These are phyloP conservation scores for Hypomyces rosellus DNA, from an alignment of 2,329 filamentous ascomycete genomes.

Conservation along the genomic window DNA sequence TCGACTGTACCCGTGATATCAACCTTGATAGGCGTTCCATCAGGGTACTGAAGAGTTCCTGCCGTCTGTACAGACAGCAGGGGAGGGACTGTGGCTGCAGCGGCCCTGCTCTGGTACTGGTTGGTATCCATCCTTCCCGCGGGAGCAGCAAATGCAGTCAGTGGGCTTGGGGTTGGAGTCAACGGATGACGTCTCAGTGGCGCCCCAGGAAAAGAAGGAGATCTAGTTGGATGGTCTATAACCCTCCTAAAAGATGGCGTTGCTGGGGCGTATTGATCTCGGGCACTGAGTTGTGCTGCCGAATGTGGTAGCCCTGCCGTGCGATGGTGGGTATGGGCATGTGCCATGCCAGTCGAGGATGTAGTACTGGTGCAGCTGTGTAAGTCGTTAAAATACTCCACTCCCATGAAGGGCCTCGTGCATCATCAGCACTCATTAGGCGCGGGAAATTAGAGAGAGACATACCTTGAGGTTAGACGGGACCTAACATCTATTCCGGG, in stretches of 20 bases:
- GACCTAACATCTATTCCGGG: slow-evolving; percentile 47
- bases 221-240: slow-evolving; percentile 45
- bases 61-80: slow-evolving; percentile 45
- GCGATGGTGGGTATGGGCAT: slow-evolving; percentile 40
- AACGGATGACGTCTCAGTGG: slow-evolving; percentile 45
- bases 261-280: slow-evolving; percentile 47
- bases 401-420: neutral
- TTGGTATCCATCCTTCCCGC: slow-evolving; percentile 43
- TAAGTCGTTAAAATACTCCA: neutral
- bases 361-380: slow-evolving; percentile 35
- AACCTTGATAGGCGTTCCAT: slow-evolving; percentile 54
- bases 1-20: slow-evolving; percentile 77
- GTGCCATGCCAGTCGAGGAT: slow-evolving; percentile 51
- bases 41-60: slow-evolving; percentile 55
- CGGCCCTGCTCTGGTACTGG: slow-evolving; percentile 29
- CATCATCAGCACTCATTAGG: neutral
- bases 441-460: slow-evolving; percentile 15
- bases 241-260: slow-evolving; percentile 46
- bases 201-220: slow-evolving; percentile 42
- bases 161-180: slow-evolving; percentile 46
- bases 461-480: slow-evolving; percentile 51
- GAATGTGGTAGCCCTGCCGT: slow-evolving; percentile 47
- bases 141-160: slow-evolving; percentile 37
- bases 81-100: slow-evolving; percentile 43
- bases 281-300: slow-evolving; percentile 40